These are phyloP conservation scores for Henckelia pumila DNA, from an alignment of 257 asterid species.

Conservation along the genomic window DNA sequence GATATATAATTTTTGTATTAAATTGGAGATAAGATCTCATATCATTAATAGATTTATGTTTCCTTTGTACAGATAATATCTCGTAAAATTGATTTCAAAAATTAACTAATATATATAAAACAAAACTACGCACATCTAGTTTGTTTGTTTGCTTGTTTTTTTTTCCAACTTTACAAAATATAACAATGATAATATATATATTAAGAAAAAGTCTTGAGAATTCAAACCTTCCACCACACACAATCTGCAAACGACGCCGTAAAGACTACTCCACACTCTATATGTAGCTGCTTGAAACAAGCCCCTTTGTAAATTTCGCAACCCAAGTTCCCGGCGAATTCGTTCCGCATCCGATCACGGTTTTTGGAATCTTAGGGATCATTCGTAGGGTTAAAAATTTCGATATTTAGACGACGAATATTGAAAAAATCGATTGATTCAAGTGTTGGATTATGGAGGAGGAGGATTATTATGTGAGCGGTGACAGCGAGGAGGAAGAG, in stretches of 20 bases:
- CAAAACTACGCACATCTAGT: too few species aligned
- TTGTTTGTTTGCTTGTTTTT: too few species aligned
- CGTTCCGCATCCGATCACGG: neutral
- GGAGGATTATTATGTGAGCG: constrained; percentile 44
- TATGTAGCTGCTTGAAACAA: constrained; percentile 1
- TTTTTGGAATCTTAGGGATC: constrained; percentile 6
- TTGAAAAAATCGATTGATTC: constrained; percentile 9
- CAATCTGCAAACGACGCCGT: constrained; percentile 61
- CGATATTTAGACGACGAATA: neutral
- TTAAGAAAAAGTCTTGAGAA: too few species aligned
- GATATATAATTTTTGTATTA: too few species aligned
- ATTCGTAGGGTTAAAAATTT: neutral
- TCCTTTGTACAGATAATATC: too few species aligned
- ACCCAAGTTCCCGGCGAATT: constrained; percentile 23
- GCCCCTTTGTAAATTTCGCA: neutral
- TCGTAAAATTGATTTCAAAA: too few species aligned
- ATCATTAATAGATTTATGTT: too few species aligned
- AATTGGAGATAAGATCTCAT: too few species aligned
- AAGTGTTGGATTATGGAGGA: constrained; percentile 45
- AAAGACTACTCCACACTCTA: neutral
- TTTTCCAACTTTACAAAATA: too few species aligned
- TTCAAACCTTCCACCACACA: constrained; percentile 20
- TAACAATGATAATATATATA: too few species aligned
- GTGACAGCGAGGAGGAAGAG: constrained; percentile 53
- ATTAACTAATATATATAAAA: too few species aligned